Conservation (phyloP, 768 basidiomycete genomes). For the Pulveroboletus sp. region DNA sequence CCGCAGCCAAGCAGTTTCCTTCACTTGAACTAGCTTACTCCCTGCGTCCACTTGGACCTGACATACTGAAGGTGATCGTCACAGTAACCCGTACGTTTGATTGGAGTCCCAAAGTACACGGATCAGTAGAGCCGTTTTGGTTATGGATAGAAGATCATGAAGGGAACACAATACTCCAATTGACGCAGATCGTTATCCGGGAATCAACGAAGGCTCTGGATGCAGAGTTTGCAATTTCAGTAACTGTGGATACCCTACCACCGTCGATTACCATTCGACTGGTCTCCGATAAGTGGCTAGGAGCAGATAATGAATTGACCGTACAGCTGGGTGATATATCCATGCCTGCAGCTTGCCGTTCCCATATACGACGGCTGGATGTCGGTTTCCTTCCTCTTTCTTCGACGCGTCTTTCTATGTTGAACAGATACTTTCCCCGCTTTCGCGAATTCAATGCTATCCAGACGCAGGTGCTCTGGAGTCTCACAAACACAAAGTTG, state of each 20-base stretch:
- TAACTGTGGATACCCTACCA: conserved; percentile 54
- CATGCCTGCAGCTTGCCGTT: conserved; percentile 64
- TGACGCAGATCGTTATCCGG: conserved; percentile 67
- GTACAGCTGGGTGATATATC: conserved; percentile 63
- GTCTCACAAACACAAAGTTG: conserved; percentile 56
- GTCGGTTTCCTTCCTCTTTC: conserved; percentile 69
- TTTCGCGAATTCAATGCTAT: conserved; percentile 70
- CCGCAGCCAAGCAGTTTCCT: conserved; percentile 84
- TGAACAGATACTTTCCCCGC: conserved; percentile 43
- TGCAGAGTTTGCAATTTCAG: conserved; percentile 76
- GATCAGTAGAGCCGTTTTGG: conserved; percentile 82
- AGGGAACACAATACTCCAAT: conserved; percentile 77
- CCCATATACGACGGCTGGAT: conserved; percentile 60
- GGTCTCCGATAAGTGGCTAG: conserved; percentile 90
- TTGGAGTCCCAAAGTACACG: conserved; percentile 78
- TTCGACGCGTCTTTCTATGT: conserved; percentile 39
- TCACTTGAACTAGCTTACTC: conserved; percentile 57
- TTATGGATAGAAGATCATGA: conserved; percentile 91
- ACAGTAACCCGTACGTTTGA: conserved; percentile 62
- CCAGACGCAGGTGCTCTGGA: conserved; percentile 90
- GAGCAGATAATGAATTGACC: conserved; percentile 70
- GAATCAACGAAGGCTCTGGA: conserved; percentile 55
- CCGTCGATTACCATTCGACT: conserved; percentile 68
- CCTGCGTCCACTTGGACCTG: conserved; percentile 77
- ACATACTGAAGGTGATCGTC: conserved; percentile 75